Base-by-base conservation (phyloP, 73 alveolate genomes). In the Diophrys sp. region DNA sequence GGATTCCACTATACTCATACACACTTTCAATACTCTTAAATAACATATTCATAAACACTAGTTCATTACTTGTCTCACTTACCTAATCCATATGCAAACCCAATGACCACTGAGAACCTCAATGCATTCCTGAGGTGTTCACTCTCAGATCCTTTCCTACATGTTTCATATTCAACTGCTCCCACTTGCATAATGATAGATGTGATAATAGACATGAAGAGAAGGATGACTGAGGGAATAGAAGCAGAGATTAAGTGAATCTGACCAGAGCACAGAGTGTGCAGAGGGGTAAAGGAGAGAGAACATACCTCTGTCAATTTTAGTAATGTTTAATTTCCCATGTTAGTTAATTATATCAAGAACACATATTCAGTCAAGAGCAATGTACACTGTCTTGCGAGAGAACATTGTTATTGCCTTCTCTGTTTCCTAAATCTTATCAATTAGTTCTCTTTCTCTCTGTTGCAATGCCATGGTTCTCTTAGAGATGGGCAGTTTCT, bases 351-450 rank as follows among this genome's bases (percentile, higher is more conserved):
- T 44, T 44, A 5, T 18, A 44, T 44, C 18, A 44, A 44, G 62
- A 44, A 44, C 18, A 44, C 62, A 44, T n/a, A n/a, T n/a, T 44
- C 62, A 44, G 18, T 44, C 62, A 44, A 44, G 62, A 44, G 86
- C 87, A 2, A 85, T 75, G 53, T 85, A 93, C 26, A 93, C 98
- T 74, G 83, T 87, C 77, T 93, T 90, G 74, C 89, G 90, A 33
- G 97, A 90, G 81, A 93, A 93, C 18, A 96, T 93, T 0, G 80
- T 80, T 33, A 93, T 93, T 30, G 98, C 98, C 67, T 84, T 85
- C 27, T 93, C 97, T 54, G 91, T 83, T 74, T 89, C 95, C 77
- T 74, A 79, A 67, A 93, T 76, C 87, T 93, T 87, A 56, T 82
- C 88, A 70, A 87, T 92, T 77, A 86, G 78, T 72, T 93, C 98